These are phyloP conservation scores for Aureobasidium musti DNA, from an alignment of 2,329 filamentous ascomycete species.

Conservation along the genomic window DNA sequence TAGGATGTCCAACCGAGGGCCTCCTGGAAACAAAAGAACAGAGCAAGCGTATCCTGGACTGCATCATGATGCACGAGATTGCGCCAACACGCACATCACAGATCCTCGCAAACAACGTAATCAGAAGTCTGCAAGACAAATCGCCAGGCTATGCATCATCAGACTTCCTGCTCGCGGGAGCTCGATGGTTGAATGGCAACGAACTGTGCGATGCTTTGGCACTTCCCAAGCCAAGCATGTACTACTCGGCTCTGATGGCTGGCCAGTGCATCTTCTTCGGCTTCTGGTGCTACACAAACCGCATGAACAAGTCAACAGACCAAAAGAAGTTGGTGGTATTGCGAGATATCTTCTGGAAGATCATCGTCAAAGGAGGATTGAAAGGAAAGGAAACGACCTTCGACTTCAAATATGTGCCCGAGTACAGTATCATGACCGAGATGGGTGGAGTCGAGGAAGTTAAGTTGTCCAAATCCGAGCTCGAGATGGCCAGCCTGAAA, in stretches of 20 bases:
- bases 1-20: constrained; percentile 65
- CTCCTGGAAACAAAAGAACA: constrained; percentile 59
- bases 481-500: constrained; percentile 54
- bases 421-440: constrained; percentile 54
- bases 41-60: constrained; percentile 67
- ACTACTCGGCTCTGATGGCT: constrained; percentile 62
- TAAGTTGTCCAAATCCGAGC: constrained; percentile 42
- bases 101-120: constrained; percentile 73
- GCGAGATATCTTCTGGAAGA: constrained; percentile 57
- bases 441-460: constrained; percentile 49
- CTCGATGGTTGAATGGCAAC: constrained; percentile 69
- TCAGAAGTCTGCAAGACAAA: constrained; percentile 65
- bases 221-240: constrained; percentile 58
- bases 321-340: constrained; percentile 55
- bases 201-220: constrained; percentile 62
- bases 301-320: constrained; percentile 54
- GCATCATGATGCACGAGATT: constrained; percentile 66
- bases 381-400: constrained; percentile 63
- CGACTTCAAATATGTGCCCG: constrained; percentile 70
- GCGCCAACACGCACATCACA: constrained; percentile 63
- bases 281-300: constrained; percentile 55
- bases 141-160: constrained; percentile 66
- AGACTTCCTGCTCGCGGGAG: constrained; percentile 67
- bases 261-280: constrained; percentile 69
- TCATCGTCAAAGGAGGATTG: constrained; percentile 66